phyloP scores from a whole-genome alignment of 768 basidiomycete species.

The Calvatia gigantea region DNA sequence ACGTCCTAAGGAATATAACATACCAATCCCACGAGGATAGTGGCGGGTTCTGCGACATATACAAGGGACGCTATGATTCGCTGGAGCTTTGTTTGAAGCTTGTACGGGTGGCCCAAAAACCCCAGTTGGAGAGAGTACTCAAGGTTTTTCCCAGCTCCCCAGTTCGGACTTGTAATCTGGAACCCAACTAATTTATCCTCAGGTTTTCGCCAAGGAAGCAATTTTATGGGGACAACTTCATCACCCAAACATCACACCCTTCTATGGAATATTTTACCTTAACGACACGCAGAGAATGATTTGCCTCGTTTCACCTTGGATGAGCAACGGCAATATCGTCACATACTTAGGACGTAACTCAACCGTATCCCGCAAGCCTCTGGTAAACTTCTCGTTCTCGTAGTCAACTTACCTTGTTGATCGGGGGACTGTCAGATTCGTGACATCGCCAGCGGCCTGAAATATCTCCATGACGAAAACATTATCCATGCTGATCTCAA shows the following conservation, averaged over 20 bases:
- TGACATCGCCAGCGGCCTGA: conserved; percentile 12
- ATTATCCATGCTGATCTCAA: conserved; percentile 16
- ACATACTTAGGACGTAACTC: conserved; percentile 1
- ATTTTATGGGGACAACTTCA: conserved; percentile 9
- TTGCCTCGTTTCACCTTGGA: conserved; percentile 16
- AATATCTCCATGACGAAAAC: conserved; percentile 14
- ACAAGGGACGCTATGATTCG: conserved; percentile 19
- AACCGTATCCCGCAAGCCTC: neutral
- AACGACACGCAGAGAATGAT: neutral
- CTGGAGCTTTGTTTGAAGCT: conserved; percentile 23
- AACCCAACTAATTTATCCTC: neutral
- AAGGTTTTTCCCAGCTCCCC: conserved; percentile 24
- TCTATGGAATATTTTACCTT: conserved; percentile 11
- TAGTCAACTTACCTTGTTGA: neutral
- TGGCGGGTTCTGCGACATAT: conserved; percentile 28
- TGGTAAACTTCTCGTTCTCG: conserved; percentile 1
- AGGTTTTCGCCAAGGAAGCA: conserved; percentile 3
- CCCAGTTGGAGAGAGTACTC: conserved; percentile 14
- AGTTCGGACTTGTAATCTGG: too few relatives aligned
- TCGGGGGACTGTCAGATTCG: conserved; percentile 10
- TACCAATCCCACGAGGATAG: conserved; percentile 12
- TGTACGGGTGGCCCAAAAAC: conserved; percentile 21
- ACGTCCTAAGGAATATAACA: conserved; percentile 17
- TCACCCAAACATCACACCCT: conserved; percentile 6
- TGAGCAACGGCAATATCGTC: conserved; percentile 12